A percentile compares a stretch with the other conserved stretches of the same genome.
Conservation (phyloP, 148 eudicot genomes). For the Vaccinium myrtillus region DNA sequence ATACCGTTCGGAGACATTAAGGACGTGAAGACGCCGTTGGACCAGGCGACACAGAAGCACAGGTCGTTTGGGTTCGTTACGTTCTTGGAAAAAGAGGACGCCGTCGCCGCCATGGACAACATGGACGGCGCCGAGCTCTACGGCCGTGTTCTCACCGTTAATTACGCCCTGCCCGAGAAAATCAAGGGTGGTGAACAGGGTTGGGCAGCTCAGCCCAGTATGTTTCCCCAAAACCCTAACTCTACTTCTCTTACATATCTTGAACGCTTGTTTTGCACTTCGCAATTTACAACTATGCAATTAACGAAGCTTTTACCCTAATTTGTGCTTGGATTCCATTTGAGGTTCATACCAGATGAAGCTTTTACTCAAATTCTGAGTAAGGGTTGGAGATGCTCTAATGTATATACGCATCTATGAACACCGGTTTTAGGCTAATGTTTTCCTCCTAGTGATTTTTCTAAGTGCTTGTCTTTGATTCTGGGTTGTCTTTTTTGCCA, state of each 20-base stretch:
- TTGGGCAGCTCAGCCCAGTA: conserved; percentile 99
- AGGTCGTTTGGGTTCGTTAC: conserved; percentile 94
- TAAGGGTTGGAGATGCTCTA: no score
- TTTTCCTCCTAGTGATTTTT: not conserved
- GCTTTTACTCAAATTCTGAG: no score
- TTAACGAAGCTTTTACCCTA: no score
- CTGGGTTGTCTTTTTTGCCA: not conserved
- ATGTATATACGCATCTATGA: not conserved
- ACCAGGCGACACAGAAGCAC: conserved; percentile 93
- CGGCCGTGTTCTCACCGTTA: conserved; percentile 88
- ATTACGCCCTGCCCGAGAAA: conserved; percentile 86
- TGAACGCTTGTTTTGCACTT: no score
- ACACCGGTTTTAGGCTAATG: not conserved
- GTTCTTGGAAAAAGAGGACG: conserved; percentile 87
- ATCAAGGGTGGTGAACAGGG: conserved; percentile 99
- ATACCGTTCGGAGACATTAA: conserved; percentile 95
- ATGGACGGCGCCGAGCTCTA: conserved; percentile 98
- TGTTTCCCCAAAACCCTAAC: conserved; percentile 20
- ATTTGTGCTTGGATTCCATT: no score
- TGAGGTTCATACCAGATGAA: no score
- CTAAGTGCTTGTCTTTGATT: not conserved
- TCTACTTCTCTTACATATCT: not conserved
- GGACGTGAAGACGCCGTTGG: conserved; percentile 92
- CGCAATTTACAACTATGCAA: no score
- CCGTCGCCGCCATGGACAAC: conserved; percentile 94